Evolutionary conservation across 345 rosid species (phyloP).

Genomic region (Lagerstroemia speciosa): DNA sequence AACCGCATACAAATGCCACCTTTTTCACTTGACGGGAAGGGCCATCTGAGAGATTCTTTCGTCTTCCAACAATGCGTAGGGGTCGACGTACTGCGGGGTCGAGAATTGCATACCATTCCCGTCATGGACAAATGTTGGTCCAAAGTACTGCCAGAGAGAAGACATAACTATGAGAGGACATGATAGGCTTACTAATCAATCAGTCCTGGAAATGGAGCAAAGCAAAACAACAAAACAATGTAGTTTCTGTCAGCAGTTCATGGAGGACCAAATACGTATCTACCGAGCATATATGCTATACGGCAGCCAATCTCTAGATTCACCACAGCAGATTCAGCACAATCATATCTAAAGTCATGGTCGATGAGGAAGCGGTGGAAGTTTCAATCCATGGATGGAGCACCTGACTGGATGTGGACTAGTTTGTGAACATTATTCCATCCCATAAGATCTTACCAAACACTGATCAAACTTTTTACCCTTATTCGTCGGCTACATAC

Average conservation of each 20-base stretch:
- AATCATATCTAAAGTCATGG: too few species aligned
- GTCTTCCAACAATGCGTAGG: constrained; percentile 65
- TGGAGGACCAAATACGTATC: too few species aligned
- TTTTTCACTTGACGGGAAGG: constrained; percentile 41
- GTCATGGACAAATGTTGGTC: constrained; percentile 62
- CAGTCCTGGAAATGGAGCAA: background rate
- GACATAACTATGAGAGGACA: background rate
- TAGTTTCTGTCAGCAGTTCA: too few species aligned
- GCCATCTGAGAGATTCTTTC: constrained; percentile 63
- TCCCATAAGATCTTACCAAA: background rate
- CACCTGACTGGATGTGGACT: too few species aligned
- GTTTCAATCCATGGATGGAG: too few species aligned
- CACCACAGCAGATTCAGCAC: too few species aligned
- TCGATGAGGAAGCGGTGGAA: too few species aligned
- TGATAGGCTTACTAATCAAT: background rate
- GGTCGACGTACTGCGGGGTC: constrained; percentile 53
- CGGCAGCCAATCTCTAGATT: too few species aligned
- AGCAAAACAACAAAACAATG: background rate
- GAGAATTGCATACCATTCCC: constrained; percentile 28
- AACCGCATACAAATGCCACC: background rate
- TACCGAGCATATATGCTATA: too few species aligned
- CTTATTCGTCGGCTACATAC: background rate
- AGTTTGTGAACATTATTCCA: too few species aligned
- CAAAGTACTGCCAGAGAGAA: constrained; percentile 50
- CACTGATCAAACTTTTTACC: background rate